Evolutionary conservation across 257 asterid genomes (phyloP).

Genomic region (Euphrasia confusa): DNA sequence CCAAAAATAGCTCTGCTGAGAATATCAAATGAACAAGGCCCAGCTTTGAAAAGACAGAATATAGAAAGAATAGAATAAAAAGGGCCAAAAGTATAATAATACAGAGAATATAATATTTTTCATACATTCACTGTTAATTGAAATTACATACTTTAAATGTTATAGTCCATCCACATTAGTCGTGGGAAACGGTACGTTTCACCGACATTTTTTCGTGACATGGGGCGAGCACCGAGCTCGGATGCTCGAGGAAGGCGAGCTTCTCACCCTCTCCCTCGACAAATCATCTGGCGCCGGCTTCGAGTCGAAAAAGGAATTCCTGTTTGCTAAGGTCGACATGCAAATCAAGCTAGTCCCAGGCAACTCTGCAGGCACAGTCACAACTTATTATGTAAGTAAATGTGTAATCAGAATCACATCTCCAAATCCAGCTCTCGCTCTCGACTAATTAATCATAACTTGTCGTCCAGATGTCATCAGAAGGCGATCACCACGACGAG

Average conservation of each 20-base stretch:
- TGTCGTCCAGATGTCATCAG: slow-evolving; percentile 48
- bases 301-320: slow-evolving; percentile 51
- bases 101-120: no score
- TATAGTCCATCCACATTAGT: not conserved
- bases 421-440: no score
- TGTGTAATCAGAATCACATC: not conserved
- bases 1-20: no score
- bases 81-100: no score
- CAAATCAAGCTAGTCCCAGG: slow-evolving; percentile 66
- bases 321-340: slow-evolving; percentile 57
- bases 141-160: not conserved
- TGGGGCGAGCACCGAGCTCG: slow-evolving; percentile 56
- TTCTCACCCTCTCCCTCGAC: slow-evolving; percentile 52
- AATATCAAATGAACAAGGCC: no score
- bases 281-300: slow-evolving; percentile 54
- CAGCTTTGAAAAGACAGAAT: no score
- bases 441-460: no score
- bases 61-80: no score
- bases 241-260: slow-evolving; percentile 49
- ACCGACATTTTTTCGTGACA: slow-evolving; percentile 43
- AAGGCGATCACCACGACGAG: slow-evolving; percentile 62
- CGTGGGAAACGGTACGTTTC: slow-evolving; percentile 47
- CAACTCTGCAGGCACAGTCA: slow-evolving; percentile 72
- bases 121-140: no score
- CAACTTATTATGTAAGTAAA: slow-evolving; percentile 56